A percentile compares a stretch with the other conserved stretches of the same genome.
phyloP scores from a whole-genome alignment of 441 rosid genomes.

The Adansonia gregorii region DNA sequence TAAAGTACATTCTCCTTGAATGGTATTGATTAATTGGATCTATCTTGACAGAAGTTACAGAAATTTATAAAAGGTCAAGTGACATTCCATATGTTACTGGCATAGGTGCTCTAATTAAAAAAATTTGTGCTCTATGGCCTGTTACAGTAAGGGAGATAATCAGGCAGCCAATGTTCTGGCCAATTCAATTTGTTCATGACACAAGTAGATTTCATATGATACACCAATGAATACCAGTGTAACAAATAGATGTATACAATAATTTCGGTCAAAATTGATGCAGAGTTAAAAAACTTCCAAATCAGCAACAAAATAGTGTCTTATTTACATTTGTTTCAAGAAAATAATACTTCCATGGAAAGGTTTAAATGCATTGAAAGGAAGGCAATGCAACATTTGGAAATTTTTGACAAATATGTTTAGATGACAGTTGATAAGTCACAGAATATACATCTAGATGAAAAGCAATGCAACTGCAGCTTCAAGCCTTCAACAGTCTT shows the following conservation, averaged over 20 bases:
- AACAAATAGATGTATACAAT: not conserved
- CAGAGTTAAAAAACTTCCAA: not conserved
- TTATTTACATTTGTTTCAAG: not conserved
- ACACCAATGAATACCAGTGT: not conserved
- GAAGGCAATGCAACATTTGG: not conserved
- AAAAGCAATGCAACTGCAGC: conserved; percentile 7
- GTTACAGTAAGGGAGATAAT: not conserved
- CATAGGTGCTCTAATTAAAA: not conserved
- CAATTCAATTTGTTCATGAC: not conserved
- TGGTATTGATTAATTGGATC: not conserved
- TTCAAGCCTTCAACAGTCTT: conserved; percentile 1
- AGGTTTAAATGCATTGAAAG: conserved; percentile 10
- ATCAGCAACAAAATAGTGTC: not conserved
- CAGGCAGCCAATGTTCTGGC: not conserved
- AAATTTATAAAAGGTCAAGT: not conserved
- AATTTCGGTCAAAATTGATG: not conserved
- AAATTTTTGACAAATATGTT: not conserved
- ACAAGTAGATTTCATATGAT: conserved; percentile 1
- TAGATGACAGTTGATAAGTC: not conserved
- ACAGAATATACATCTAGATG: conserved; percentile 1
- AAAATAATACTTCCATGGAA: conserved; percentile 12
- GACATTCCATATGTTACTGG: not conserved
- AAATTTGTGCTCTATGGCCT: not conserved
- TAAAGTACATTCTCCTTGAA: not conserved
- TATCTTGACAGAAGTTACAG: not conserved